Evolutionary conservation across 2,329 filamentous ascomycete genomes (phyloP).

Genomic region (Xylaria polymorpha): DNA sequence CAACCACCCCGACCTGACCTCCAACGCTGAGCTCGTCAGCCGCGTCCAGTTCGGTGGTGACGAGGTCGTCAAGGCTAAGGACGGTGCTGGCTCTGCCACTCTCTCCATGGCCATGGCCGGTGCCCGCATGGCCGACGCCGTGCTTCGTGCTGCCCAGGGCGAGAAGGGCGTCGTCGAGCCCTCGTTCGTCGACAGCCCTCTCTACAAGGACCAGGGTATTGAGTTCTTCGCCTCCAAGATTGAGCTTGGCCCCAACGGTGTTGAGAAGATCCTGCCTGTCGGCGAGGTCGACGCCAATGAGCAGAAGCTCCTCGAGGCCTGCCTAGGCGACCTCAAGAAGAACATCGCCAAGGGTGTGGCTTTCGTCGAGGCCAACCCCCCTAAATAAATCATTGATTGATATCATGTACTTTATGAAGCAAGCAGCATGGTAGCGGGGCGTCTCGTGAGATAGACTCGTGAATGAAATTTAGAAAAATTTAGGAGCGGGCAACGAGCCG

Average conservation of each 20-base stretch:
- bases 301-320: slow-evolving; percentile 88
- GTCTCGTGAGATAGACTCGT: slow-evolving; percentile 33
- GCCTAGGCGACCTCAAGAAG: slow-evolving; percentile 85
- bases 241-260: slow-evolving; percentile 95
- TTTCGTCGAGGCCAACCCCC: slow-evolving; percentile 70
- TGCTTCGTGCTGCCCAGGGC: slow-evolving; percentile 92
- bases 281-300: slow-evolving; percentile 87
- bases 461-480: slow-evolving; percentile 24
- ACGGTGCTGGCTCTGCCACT: slow-evolving; percentile 94
- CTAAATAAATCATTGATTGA: slow-evolving; percentile 61
- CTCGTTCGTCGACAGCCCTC: slow-evolving; percentile 94
- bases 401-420: slow-evolving; percentile 15
- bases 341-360: slow-evolving; percentile 92
- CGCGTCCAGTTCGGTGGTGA: slow-evolving; percentile 99
- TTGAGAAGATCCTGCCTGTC: slow-evolving; percentile 90
- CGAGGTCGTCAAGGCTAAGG: slow-evolving; percentile 99
- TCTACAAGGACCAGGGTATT: slow-evolving; percentile 98
- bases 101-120: slow-evolving; percentile 99
- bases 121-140: slow-evolving; percentile 83
- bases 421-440: slow-evolving; percentile 24
- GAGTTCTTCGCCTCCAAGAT: slow-evolving; percentile 97
- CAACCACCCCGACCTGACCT: slow-evolving; percentile 83
- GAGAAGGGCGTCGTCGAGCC: slow-evolving; percentile 96
- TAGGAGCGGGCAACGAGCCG: slow-evolving; percentile 27
- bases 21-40: slow-evolving; percentile 83